Evolutionary conservation across 306 rosid genomes (phyloP).

Genomic region (Alnus rubra): DNA sequence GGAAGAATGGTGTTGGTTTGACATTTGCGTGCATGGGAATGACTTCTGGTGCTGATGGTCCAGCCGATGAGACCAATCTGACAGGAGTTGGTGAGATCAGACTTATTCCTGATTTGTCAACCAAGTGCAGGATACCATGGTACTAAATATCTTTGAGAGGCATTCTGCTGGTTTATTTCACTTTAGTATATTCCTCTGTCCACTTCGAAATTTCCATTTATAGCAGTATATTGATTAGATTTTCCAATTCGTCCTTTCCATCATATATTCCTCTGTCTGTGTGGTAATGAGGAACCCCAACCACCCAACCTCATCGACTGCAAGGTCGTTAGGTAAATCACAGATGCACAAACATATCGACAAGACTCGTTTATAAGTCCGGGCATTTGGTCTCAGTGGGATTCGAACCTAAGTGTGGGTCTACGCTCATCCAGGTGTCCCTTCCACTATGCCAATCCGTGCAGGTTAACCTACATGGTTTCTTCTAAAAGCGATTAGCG

Average conservation of each 20-base stretch:
- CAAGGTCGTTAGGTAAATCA: too few species aligned
- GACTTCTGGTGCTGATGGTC: conserved; percentile 64
- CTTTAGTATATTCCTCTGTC: neutral
- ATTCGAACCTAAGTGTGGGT: too few species aligned
- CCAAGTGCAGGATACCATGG: conserved; percentile 78
- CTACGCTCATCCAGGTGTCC: too few species aligned
- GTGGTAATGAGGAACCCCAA: too few species aligned
- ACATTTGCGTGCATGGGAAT: conserved; percentile 65
- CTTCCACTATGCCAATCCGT: too few species aligned
- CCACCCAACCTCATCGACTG: too few species aligned
- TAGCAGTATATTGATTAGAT: neutral
- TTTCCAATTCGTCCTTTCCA: neutral
- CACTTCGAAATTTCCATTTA: conserved; percentile 12
- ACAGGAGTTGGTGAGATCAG: conserved; percentile 78
- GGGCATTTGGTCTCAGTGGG: too few species aligned
- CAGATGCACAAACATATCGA: too few species aligned
- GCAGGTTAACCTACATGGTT: too few species aligned
- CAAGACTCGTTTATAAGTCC: too few species aligned
- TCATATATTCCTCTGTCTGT: neutral
- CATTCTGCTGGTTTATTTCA: conserved; percentile 14
- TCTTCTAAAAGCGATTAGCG: neutral
- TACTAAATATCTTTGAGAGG: conserved; percentile 27
- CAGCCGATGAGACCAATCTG: conserved; percentile 68
- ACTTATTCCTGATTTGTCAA: conserved; percentile 82
- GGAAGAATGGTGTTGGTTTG: conserved; percentile 73